Evolutionary conservation across 768 basidiomycete genomes (phyloP).

Genomic region (Amanita exitialis): DNA sequence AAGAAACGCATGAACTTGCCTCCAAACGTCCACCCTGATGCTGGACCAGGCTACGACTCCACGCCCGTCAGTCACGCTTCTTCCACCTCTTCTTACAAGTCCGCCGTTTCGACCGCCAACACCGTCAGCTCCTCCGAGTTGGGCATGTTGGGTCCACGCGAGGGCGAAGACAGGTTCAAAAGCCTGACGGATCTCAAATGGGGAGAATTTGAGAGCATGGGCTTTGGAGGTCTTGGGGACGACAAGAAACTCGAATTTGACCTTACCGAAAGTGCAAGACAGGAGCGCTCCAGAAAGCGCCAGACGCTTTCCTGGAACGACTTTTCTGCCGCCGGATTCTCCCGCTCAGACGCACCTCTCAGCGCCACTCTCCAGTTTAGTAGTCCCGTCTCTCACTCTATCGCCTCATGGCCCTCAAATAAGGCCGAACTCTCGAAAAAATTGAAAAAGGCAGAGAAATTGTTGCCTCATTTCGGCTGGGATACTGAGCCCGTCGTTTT

Average conservation of each 20-base stretch:
- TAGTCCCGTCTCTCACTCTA: slow-evolving; percentile 31
- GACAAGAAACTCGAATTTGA: slow-evolving; percentile 87
- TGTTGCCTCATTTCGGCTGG: slow-evolving; percentile 83
- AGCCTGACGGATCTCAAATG: slow-evolving; percentile 82
- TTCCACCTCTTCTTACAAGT: slow-evolving; percentile 34
- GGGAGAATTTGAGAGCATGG: slow-evolving; percentile 84
- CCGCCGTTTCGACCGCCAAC: slow-evolving; percentile 19
- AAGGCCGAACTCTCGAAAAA: slow-evolving; percentile 66
- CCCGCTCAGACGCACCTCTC: slow-evolving; percentile 66
- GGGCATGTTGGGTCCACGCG: slow-evolving; percentile 29
- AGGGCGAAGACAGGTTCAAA: slow-evolving; percentile 62
- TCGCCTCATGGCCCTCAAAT: slow-evolving; percentile 67
- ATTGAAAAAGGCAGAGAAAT: slow-evolving; percentile 76
- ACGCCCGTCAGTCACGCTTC: slow-evolving; percentile 20
- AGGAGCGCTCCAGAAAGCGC: slow-evolving; percentile 67
- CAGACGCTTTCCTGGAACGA: slow-evolving; percentile 86
- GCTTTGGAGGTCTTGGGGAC: slow-evolving; percentile 52
- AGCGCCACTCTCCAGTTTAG: slow-evolving; percentile 79
- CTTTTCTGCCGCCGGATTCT: slow-evolving; percentile 78
- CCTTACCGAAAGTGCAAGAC: slow-evolving; percentile 69
- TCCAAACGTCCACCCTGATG: slow-evolving; percentile 46
- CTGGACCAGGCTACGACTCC: slow-evolving; percentile 20
- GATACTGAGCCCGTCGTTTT: slow-evolving; percentile 81
- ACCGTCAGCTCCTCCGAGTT: slow-evolving; percentile 18
- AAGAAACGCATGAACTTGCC: slow-evolving; percentile 72